Percentiles rank a stretch among this genome's conserved stretches.
These are phyloP conservation scores for Serendipita vermifera DNA, from an alignment of 768 basidiomycete species.

Conservation along the genomic window DNA sequence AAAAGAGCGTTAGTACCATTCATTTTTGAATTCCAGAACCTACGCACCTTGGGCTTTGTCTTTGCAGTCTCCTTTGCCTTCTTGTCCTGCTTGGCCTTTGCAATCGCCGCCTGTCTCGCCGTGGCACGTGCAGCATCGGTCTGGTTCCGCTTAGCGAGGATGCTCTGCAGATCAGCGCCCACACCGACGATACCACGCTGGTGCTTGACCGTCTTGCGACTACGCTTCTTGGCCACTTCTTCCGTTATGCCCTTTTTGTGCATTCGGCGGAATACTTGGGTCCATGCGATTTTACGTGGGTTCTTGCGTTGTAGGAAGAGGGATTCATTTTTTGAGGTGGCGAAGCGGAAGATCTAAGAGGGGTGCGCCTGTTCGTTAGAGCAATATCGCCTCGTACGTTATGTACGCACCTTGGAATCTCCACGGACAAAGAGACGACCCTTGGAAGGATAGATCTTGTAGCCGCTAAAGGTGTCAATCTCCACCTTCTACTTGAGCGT, in stretches of 20 bases:
- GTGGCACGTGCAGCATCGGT: constrained; percentile 71
- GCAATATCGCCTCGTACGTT: not conserved
- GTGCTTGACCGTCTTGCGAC: constrained; percentile 92
- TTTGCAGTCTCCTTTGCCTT: constrained; percentile 92
- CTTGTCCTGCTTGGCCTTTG: constrained; percentile 93
- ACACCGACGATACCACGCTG: constrained; percentile 91
- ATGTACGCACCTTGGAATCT: constrained; percentile 71
- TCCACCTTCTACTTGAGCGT: constrained; percentile 61
- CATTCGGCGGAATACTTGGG: constrained; percentile 83
- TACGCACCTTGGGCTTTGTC: constrained; percentile 45
- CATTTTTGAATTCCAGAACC: constrained; percentile 16
- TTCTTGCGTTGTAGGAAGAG: constrained; percentile 99
- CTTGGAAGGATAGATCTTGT: constrained; percentile 95
- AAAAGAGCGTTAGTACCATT: constrained; percentile 13
- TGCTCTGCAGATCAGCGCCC: constrained; percentile 70
- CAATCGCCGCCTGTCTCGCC: constrained; percentile 71
- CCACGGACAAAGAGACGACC: constrained; percentile 91
- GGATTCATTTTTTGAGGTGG: constrained; percentile 82
- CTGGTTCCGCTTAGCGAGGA: constrained; percentile 88
- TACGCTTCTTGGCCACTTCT: constrained; percentile 98
- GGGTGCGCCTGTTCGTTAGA: not conserved
- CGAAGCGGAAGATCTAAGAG: constrained; percentile 85
- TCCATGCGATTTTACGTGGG: constrained; percentile 99
- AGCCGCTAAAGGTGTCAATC: constrained; percentile 95
- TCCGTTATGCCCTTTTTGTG: constrained; percentile 99